phyloP scores from a whole-genome alignment of 345 rosid species.

The Hypericum androsaemum region DNA sequence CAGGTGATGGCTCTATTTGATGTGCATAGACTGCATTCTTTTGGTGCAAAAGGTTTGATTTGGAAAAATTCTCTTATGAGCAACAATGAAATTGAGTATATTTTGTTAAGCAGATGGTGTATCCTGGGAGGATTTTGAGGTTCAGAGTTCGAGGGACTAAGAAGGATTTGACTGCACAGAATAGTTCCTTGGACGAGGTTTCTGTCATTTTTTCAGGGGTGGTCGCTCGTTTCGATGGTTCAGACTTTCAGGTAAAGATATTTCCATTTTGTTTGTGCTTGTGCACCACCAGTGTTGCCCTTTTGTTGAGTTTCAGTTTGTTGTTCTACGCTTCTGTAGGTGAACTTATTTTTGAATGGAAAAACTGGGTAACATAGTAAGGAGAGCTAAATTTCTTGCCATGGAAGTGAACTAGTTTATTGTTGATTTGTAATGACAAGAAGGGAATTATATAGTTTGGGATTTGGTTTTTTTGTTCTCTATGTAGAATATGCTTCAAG shows the following conservation, averaged over 20 bases:
- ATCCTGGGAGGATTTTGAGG: constrained; percentile 54
- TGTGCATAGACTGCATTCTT: too few relatives aligned
- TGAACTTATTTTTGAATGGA: too few relatives aligned
- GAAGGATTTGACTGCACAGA: constrained; percentile 45
- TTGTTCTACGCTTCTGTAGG: too few relatives aligned
- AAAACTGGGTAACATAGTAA: too few relatives aligned
- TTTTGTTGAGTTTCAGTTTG: neutral
- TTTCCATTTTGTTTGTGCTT: neutral
- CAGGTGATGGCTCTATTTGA: too few relatives aligned
- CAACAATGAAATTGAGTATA: too few relatives aligned
- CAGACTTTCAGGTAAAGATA: constrained; percentile 48
- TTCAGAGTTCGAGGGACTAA: constrained; percentile 66
- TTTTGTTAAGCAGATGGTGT: constrained; percentile 35
- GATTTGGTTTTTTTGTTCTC: neutral
- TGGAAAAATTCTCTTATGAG: too few relatives aligned
- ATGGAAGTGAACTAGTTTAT: too few relatives aligned
- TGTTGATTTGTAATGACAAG: neutral
- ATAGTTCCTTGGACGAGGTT: constrained; percentile 56
- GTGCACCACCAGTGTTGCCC: neutral
- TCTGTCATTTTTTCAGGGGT: constrained; percentile 65
- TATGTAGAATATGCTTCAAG: constrained; percentile 56
- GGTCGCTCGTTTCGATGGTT: constrained; percentile 79
- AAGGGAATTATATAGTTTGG: neutral
- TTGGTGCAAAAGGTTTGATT: too few relatives aligned
- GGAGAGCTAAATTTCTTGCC: too few relatives aligned